Evolutionary conservation across 164 flowering plant species (phyloP), one percentile per base, ranked within the genome.

Genomic region (Santalum album): DNA sequence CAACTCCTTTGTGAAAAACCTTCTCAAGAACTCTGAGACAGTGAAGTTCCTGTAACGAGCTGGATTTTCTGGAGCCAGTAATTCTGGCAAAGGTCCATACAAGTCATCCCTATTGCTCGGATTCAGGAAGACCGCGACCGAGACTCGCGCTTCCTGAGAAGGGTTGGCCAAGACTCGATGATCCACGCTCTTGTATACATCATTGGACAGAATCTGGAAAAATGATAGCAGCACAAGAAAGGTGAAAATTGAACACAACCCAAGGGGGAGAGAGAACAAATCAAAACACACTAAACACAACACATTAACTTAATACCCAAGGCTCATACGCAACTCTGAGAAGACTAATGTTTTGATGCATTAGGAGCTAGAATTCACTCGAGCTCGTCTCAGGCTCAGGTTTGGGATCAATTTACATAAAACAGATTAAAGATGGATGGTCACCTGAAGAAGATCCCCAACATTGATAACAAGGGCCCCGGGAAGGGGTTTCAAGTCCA

Each of bases 391-490:
- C n/a, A n/a, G n/a, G n/a, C n/a, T n/a, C n/a, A n/a, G n/a, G n/a
- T n/a, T n/a, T n/a, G n/a, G n/a, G n/a, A n/a, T n/a, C n/a, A n/a
- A n/a, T n/a, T n/a, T n/a, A n/a, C n/a, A n/a, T n/a, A n/a, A n/a
- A n/a, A n/a, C n/a, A n/a, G n/a, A n/a, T n/a, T n/a, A n/a, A n/a
- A n/a, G n/a, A n/a, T n/a, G n/a, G n/a, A n/a, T n/a, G n/a, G n/a
- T n/a, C n/a, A 84, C 91, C 87, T 81, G 86, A 34, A 83, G 78
- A 21, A 78, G 35, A 22, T 81, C 94, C 0, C 90, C 89, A 19
- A 82, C 55, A 63, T 77, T 82, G 21, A 86, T 55, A 9, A 83
- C 75, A 43, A 88, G 58, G 48, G 84, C 89, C 5, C 83, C 91
- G 0, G 39, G 67, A 2, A 80, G 17, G 1, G 94, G 87, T 26